A percentile compares a stretch with the other conserved stretches of the same genome.
phyloP scores from a whole-genome alignment of 148 eudicot species.

The Persicaria tinctoria region DNA sequence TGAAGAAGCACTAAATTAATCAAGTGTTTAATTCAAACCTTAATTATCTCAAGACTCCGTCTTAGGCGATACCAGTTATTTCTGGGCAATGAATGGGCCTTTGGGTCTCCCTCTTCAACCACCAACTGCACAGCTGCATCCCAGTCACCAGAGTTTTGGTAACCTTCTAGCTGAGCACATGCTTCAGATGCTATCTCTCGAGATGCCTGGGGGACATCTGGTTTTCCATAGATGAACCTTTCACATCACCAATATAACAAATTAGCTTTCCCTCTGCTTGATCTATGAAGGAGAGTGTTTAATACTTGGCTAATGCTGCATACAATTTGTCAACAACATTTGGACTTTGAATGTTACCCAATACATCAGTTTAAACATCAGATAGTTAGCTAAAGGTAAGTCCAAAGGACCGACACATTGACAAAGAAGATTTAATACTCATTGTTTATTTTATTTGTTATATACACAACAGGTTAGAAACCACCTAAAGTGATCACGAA shows the following conservation, averaged over 20 bases:
- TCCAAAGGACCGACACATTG: not conserved
- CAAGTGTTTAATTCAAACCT: constrained; percentile 29
- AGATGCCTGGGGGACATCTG: constrained; percentile 89
- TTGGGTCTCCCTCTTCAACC: constrained; percentile 72
- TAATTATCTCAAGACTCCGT: constrained; percentile 80
- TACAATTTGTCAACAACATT: not conserved
- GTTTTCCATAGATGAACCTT: constrained; percentile 95
- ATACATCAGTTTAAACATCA: not conserved
- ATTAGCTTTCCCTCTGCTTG: not conserved
- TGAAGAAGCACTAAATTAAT: not conserved
- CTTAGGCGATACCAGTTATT: constrained; percentile 93
- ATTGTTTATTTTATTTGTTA: not conserved
- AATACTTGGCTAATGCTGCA: not conserved
- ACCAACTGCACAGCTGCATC: constrained; percentile 80
- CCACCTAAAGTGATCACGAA: not conserved
- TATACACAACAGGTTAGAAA: not conserved
- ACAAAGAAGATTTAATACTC: not conserved
- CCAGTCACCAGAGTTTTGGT: constrained; percentile 57
- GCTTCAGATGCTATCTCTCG: constrained; percentile 61
- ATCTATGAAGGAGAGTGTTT: not conserved
- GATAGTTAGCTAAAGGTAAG: not conserved
- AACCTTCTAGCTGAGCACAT: constrained; percentile 56
- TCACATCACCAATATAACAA: constrained; percentile 2
- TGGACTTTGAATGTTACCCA: not conserved
- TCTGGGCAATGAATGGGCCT: constrained; percentile 54